Evolutionary conservation across 352 stramenopile species (phyloP).

Genomic region (Stephanocyclus meneghinianus): DNA sequence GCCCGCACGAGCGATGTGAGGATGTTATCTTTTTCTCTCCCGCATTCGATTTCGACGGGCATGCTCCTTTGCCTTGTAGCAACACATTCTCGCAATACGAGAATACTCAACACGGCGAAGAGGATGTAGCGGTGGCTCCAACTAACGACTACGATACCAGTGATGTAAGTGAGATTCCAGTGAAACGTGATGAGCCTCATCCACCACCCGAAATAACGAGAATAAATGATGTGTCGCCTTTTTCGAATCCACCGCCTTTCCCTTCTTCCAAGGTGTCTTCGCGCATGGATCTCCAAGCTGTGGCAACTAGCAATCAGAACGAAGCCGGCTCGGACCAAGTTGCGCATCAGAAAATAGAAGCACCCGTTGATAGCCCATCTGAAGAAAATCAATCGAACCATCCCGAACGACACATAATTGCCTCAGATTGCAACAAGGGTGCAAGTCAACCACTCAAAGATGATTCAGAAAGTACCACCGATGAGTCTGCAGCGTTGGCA

Average conservation of each 20-base stretch:
- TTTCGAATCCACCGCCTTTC: constrained; percentile 11
- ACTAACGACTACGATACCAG: not conserved
- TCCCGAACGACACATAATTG: not conserved
- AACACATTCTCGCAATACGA: not conserved
- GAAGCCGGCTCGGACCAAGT: not conserved
- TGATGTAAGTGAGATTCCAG: not conserved
- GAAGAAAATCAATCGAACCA: not conserved
- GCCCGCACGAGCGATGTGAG: not conserved
- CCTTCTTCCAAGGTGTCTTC: constrained; percentile 1
- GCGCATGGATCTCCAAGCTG: not conserved
- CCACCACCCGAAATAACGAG: constrained; percentile 13
- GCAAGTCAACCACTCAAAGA: not conserved
- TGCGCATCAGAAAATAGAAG: not conserved
- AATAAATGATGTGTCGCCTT: not conserved
- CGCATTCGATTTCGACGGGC: not conserved
- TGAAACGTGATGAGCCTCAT: constrained; percentile 8
- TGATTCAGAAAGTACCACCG: not conserved
- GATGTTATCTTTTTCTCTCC: not conserved
- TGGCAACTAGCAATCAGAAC: not conserved
- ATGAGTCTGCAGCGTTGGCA: not conserved
- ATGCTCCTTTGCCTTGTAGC: not conserved
- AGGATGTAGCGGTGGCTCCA: not conserved
- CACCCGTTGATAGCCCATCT: not conserved
- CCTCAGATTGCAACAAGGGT: not conserved
- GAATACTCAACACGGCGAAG: not conserved